These are phyloP conservation scores for Colletotrichum paranaense DNA, from an alignment of 2,329 filamentous ascomycete species.

Conservation along the genomic window DNA sequence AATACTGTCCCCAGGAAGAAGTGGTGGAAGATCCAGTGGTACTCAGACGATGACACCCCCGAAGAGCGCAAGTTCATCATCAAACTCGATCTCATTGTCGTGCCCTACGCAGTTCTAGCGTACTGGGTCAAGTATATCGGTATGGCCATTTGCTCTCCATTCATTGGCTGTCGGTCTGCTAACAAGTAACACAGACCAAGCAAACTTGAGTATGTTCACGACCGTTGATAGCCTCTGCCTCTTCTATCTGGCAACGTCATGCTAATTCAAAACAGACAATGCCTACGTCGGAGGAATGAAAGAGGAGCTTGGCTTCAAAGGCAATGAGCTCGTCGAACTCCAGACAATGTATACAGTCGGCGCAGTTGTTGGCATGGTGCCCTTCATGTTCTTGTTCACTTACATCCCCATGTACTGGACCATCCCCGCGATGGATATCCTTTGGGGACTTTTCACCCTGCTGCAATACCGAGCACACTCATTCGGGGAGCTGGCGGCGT, in stretches of 20 bases:
- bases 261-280: slow-evolving; percentile 52
- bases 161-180: background rate
- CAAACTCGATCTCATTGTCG: slow-evolving; percentile 54
- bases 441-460: slow-evolving; percentile 68
- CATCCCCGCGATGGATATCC: slow-evolving; percentile 51
- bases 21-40: slow-evolving; percentile 59
- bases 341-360: slow-evolving; percentile 42
- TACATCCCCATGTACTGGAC: slow-evolving; percentile 44
- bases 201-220: slow-evolving; percentile 42
- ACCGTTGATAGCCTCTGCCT: no score
- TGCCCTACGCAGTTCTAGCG: slow-evolving; percentile 45
- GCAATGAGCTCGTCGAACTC: slow-evolving; percentile 42
- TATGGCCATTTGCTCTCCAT: background rate
- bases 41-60: slow-evolving; percentile 58
- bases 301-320: slow-evolving; percentile 39
- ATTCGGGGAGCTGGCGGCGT: slow-evolving; percentile 37
- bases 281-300: slow-evolving; percentile 45
- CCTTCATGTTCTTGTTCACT: slow-evolving; percentile 43
- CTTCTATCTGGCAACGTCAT: slow-evolving; percentile 38
- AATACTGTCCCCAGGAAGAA: slow-evolving; percentile 37
- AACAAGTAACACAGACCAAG: slow-evolving; percentile 30
- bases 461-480: slow-evolving; percentile 44
- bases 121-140: slow-evolving; percentile 43
- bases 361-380: slow-evolving; percentile 42
- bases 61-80: slow-evolving; percentile 53